phyloP scores from a whole-genome alignment of 208 protist species.

The Leishmania amazonensis region DNA sequence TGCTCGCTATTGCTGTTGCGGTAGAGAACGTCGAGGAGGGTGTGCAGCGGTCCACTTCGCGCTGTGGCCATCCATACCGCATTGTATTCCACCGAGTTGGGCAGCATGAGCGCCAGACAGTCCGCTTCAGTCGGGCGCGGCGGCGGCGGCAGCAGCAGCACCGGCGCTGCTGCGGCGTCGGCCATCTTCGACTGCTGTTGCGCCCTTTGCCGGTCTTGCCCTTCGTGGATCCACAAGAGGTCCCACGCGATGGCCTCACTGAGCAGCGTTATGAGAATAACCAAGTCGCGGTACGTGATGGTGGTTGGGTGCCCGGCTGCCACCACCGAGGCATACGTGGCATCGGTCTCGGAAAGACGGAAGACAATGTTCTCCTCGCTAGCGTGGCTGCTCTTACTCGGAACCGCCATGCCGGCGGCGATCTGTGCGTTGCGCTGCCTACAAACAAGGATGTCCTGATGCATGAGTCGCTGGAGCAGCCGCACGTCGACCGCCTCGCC shows the following conservation, averaged over 20 bases:
- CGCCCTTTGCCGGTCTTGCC: slow-evolving; percentile 2
- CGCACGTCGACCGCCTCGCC: slow-evolving; percentile 44
- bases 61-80: slow-evolving; percentile 48
- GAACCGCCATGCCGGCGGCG: background rate
- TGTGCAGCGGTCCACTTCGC: slow-evolving; percentile 41
- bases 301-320: slow-evolving; percentile 18
- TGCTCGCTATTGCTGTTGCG: slow-evolving; percentile 27
- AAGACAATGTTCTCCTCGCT: slow-evolving; percentile 30
- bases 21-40: slow-evolving; percentile 51
- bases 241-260: slow-evolving; percentile 60
- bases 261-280: slow-evolving; percentile 38
- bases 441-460: slow-evolving; percentile 32
- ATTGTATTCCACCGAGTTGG: slow-evolving; percentile 66
- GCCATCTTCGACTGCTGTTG: background rate
- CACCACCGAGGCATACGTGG: slow-evolving; percentile 12
- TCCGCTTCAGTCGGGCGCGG: slow-evolving; percentile 15
- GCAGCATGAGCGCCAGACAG: slow-evolving; percentile 59
- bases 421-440: slow-evolving; percentile 25
- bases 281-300: slow-evolving; percentile 51
- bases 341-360: slow-evolving; percentile 29
- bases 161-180: background rate
- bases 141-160: background rate
- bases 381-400: background rate
- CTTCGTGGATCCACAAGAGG: slow-evolving; percentile 36
- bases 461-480: slow-evolving; percentile 33